Evolutionary conservation across 306 rosid genomes (phyloP), one percentile per base, ranked within the genome.

Genomic region (Comarum palustre): DNA sequence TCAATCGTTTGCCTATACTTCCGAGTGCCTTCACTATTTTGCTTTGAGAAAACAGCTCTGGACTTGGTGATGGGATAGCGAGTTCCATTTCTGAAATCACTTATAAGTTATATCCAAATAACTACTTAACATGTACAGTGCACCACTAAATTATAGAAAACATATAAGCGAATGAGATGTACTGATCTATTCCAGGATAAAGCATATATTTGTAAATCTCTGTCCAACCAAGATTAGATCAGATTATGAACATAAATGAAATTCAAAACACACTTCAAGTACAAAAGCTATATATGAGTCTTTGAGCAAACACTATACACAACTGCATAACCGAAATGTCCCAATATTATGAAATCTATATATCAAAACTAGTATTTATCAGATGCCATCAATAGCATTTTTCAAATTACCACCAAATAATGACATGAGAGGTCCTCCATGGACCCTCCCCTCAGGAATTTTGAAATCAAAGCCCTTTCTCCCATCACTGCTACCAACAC

Each of bases 391-490:
- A 42, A 86, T 77, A 54, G 92, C 89, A 63, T 89, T 92, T 67
- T 81, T 85, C 72, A 90, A 85, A 78, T 86, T 90, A 46, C 97
- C 97, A 36, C 97, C 92, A 34, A 92, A 86, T 71, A 68, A 73
- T 48, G 82, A 72, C 97, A 92, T 88, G 78, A 92, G 96, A 70
- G 89, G 92, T 5, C 97, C 97, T 13, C 96, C 96, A 4, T 92
- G 97, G 47, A 92, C 97, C 82, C 94, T 84, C 43, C 93, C 97
- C 70, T 92, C 97, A 0, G 97, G 97, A 75, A 86, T 78, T 51
- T 64, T 71, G 20, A 89, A 92, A 46, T 83, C 76, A 2, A 72
- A 46, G 73, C 86, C 79, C 68, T 77, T 84, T 73, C 50, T 73
- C 45, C 67, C 78, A 39, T 76, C 25, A 7, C 81, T 58, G 75